A percentile compares a stretch with the other conserved stretches of the same genome.
These are phyloP conservation scores for Arthrobotrys conoides DNA, from an alignment of 2,329 filamentous ascomycete species.

Conservation along the genomic window DNA sequence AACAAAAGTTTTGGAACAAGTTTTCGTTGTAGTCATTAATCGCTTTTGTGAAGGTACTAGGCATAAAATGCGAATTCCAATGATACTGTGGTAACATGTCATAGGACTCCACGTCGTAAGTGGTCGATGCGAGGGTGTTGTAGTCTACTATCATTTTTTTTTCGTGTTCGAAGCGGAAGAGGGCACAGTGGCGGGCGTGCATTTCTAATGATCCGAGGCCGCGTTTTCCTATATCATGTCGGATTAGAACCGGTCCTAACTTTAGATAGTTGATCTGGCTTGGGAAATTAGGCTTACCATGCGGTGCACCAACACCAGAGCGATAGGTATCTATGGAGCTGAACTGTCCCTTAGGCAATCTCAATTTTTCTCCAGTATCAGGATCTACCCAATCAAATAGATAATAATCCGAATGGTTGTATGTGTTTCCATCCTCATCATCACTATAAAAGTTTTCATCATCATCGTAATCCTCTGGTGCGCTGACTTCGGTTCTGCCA, in stretches of 20 bases:
- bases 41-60: constrained; percentile 9
- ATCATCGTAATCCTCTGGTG: constrained; percentile 43
- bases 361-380: constrained; percentile 32
- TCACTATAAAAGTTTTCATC: constrained; percentile 27
- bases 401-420: constrained; percentile 13
- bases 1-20: constrained; percentile 59
- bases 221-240: constrained; percentile 30
- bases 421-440: neutral
- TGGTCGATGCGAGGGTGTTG: constrained; percentile 33
- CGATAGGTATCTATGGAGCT: constrained; percentile 43
- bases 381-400: constrained; percentile 35
- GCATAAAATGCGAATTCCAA: constrained; percentile 61
- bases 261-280: neutral
- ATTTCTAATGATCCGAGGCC: constrained; percentile 44
- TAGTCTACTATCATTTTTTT: constrained; percentile 55
- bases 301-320: constrained; percentile 42
- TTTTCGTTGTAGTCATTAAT: constrained; percentile 63
- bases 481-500: constrained; percentile 36
- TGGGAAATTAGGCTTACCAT: constrained; percentile 29
- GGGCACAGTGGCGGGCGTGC: constrained; percentile 55
- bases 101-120: constrained; percentile 62
- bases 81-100: constrained; percentile 63
- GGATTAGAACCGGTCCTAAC: neutral
- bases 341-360: constrained; percentile 35
- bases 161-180: constrained; percentile 47